Percentiles rank a stretch among this genome's conserved stretches.
Evolutionary conservation across 2,329 filamentous ascomycete genomes (phyloP).

Genomic region (Clonostachys rosea): DNA sequence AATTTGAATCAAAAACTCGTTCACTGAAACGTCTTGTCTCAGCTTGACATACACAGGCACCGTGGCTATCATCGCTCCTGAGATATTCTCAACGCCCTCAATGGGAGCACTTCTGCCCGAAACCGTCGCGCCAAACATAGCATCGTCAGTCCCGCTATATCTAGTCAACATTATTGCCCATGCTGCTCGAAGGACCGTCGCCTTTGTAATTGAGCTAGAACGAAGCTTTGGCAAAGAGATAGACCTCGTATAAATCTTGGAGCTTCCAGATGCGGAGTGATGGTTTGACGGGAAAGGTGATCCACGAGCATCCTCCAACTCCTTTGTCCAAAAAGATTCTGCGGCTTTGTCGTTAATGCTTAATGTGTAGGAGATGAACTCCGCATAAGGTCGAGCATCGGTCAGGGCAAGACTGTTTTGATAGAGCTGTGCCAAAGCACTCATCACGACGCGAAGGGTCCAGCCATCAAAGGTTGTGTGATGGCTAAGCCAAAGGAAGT

Average conservation of each 20-base stretch:
- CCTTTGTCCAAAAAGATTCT: constrained; percentile 4
- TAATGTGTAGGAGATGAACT: constrained; percentile 4
- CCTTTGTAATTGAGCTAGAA: constrained; percentile 3
- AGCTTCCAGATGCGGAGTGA: neutral
- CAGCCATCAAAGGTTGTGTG: constrained; percentile 2
- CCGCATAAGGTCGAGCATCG: constrained; percentile 1
- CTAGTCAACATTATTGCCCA: constrained; percentile 4
- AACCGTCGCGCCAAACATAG: constrained; percentile 14
- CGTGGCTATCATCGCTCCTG: constrained; percentile 5
- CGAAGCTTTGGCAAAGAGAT: neutral
- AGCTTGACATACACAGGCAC: constrained; percentile 6
- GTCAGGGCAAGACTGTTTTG: neutral
- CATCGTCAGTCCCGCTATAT: constrained; percentile 9
- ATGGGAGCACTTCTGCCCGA: constrained; percentile 13
- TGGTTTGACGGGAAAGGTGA: constrained; percentile 4
- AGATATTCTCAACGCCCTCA: constrained; percentile 3
- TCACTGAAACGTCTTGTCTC: neutral
- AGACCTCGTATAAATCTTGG: neutral
- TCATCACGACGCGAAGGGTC: constrained; percentile 1
- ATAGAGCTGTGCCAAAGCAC: constrained; percentile 3
- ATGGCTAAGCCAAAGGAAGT: constrained; percentile 1
- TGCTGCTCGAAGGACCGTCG: neutral
- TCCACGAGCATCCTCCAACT: constrained; percentile 5
- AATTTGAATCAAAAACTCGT: constrained; percentile 4
- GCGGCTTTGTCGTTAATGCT: constrained; percentile 3